Conservation (phyloP, 257 asterid species). For the Leonotis leonurus region DNA sequence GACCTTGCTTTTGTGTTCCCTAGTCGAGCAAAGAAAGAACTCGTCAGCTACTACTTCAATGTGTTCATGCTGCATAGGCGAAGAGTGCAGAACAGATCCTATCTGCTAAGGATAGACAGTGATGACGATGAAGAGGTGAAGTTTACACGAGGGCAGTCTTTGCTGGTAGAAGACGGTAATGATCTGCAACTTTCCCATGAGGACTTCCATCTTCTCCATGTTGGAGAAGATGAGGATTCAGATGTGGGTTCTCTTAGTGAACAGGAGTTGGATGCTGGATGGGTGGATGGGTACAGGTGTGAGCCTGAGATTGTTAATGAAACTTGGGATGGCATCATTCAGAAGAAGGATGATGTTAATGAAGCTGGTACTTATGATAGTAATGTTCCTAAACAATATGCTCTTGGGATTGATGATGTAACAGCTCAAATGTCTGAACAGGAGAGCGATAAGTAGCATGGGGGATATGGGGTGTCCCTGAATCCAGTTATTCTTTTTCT, state of each 20-base stretch:
- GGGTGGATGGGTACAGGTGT: constrained; percentile 12
- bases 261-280: constrained; percentile 21
- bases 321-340: constrained; percentile 4
- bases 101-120: constrained; percentile 49
- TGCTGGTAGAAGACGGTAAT: constrained; percentile 37
- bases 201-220: constrained; percentile 14
- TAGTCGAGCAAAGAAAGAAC: constrained; percentile 40
- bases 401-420: background rate
- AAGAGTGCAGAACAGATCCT: constrained; percentile 54
- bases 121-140: constrained; percentile 60
- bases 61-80: constrained; percentile 63
- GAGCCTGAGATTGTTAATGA: constrained; percentile 13
- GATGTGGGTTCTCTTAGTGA: constrained; percentile 28
- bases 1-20: constrained; percentile 44
- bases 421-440: background rate
- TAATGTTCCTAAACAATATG: constrained; percentile 3
- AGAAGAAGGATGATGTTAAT: constrained; percentile 13
- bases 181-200: constrained; percentile 21
- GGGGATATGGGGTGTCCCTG: background rate
- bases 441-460: background rate
- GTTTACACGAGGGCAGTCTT: constrained; percentile 14
- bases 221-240: constrained; percentile 33
- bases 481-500: background rate
- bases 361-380: background rate
- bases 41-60: constrained; percentile 71